These are phyloP conservation scores for Colletotrichum caudatum DNA, from an alignment of 2,329 filamentous ascomycete genomes.

Conservation along the genomic window DNA sequence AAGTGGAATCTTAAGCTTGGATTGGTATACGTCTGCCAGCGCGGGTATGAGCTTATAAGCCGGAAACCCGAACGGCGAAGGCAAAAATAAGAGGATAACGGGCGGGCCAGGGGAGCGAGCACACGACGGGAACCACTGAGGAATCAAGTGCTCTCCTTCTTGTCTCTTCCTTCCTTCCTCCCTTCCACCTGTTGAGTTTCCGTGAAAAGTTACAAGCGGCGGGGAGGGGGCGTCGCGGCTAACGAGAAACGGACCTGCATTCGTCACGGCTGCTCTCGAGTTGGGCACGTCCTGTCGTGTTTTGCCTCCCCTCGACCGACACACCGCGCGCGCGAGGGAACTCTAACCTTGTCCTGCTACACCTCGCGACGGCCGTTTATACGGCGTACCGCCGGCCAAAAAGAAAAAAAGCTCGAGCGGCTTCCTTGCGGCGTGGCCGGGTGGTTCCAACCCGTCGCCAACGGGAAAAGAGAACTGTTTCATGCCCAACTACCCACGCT, in stretches of 20 bases:
- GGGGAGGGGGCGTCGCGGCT: not conserved
- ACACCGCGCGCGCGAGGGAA: not conserved
- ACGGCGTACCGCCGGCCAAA: too few relatives aligned
- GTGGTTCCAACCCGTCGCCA: not conserved
- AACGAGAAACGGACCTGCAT: slow-evolving; percentile 2
- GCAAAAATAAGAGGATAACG: not conserved
- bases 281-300: not conserved
- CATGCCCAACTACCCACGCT: not conserved
- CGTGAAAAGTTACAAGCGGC: slow-evolving; percentile 13
- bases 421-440: too few relatives aligned
- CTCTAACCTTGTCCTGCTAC: slow-evolving; percentile 24
- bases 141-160: not conserved
- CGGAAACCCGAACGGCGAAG: not conserved
- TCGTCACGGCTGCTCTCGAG: not conserved
- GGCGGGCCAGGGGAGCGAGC: too few relatives aligned
- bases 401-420: too few relatives aligned
- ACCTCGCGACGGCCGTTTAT: not conserved
- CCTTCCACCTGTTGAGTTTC: not conserved
- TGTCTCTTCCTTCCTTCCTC: too few relatives aligned
- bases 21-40: not conserved
- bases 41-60: not conserved
- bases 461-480: not conserved
- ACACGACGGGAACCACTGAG: not conserved
- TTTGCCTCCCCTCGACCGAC: not conserved
- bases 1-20: not conserved